A percentile compares a stretch with the other conserved stretches of the same genome.
phyloP scores from a whole-genome alignment of 257 asterid genomes.

The Solanum chilense region DNA sequence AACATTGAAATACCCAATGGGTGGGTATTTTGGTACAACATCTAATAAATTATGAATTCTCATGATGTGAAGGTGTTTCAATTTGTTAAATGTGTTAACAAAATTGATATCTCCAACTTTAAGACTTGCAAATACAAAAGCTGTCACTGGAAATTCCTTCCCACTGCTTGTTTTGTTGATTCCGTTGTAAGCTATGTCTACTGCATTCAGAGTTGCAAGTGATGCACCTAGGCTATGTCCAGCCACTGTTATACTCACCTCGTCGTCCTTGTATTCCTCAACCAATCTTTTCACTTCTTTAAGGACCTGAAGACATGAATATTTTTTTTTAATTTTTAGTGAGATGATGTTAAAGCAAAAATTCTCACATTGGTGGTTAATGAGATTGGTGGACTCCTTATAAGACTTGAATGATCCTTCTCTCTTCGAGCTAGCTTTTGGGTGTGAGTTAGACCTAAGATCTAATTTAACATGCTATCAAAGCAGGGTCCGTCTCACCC shows the following conservation, averaged over 20 bases:
- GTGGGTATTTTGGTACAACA: constrained; percentile 51
- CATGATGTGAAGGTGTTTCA: constrained; percentile 21
- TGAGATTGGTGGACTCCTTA: too few relatives aligned
- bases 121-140: constrained; percentile 62
- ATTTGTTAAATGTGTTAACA: background rate
- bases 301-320: constrained; percentile 24
- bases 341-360: too few relatives aligned
- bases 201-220: constrained; percentile 42
- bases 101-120: constrained; percentile 53
- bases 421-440: too few relatives aligned
- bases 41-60: constrained; percentile 40
- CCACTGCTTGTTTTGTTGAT: constrained; percentile 41
- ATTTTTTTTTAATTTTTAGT: too few relatives aligned
- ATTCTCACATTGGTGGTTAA: too few relatives aligned
- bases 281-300: constrained; percentile 49
- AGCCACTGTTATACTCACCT: constrained; percentile 54
- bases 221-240: constrained; percentile 31
- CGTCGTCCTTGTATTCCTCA: constrained; percentile 53
- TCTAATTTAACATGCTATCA: too few relatives aligned
- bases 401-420: too few relatives aligned
- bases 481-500: too few relatives aligned
- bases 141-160: constrained; percentile 55
- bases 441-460: too few relatives aligned
- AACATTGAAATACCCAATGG: constrained; percentile 14
- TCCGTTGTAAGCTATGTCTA: constrained; percentile 44